Evolutionary conservation across 805 yeast species (phyloP), one percentile per base, ranked within the genome.

Genomic region (Lipomyces yamadae): DNA sequence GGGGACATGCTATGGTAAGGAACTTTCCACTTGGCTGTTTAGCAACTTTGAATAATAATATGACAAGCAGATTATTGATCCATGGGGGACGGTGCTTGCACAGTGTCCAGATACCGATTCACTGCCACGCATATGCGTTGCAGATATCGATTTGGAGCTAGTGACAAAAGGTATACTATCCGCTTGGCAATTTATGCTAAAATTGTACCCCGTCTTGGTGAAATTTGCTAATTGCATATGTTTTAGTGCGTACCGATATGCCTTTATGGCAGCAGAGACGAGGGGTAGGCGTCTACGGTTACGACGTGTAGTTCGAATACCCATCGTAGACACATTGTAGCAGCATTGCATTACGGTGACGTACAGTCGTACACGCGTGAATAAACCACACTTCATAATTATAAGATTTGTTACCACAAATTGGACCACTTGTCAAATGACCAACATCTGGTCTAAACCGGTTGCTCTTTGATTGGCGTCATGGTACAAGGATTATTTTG

Each of bases 21-120:
- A n/a, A 24, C 29, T 8, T 42, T 11, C 15, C 55, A 10, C 50
- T 18, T 42, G 32, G 24, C 29, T 13, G 3, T 3, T n/a, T 58
- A 24, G 18, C 42, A 58, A 11, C 15, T 30, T 7, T 39, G 54
- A 2, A 11, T 18, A 13, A 29, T 18, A 35, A 29, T 2, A 2
- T n/a, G 7, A 11, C 8, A 35, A 32, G 13, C 50, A 66, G 69
- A 86, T 93, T 4, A 84, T 94, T 30, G 93, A 90, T 72, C 98
- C 99, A 0, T 92, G 96, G 95, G 99, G 99, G 0, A 83, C 86
- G 0, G 82, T 92, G 1, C 67, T 94, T 2, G 88, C 91, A 0
- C 84, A 86, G 67, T 82, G 83, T 34, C 78, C 84, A 29, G 87
- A 84, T 70, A 74, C 80, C 10, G 78, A 75, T 6, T 80, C 78